phyloP scores from a whole-genome alignment of 2,329 filamentous ascomycete species.

The Leptodontidium sp. region DNA sequence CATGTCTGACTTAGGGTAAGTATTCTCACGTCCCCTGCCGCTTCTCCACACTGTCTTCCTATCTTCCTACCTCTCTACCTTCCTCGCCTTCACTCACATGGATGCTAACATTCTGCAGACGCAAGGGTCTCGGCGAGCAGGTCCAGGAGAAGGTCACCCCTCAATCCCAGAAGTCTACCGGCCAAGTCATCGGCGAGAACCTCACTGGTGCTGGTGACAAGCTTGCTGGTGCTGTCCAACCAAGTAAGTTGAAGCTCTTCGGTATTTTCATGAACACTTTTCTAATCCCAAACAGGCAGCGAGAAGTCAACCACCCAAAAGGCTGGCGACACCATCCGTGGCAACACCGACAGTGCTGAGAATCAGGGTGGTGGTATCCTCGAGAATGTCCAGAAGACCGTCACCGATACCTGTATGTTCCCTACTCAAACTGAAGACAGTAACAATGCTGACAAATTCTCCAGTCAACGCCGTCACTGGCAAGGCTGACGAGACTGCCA shows the following conservation, averaged over 20 bases:
- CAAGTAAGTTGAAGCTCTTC: constrained; percentile 48
- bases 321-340: constrained; percentile 53
- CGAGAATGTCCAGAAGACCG: constrained; percentile 51
- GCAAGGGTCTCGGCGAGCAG: constrained; percentile 60
- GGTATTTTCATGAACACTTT: not conserved
- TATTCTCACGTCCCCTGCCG: constrained; percentile 12
- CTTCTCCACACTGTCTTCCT: not conserved
- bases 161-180: constrained; percentile 61
- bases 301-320: constrained; percentile 58
- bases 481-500: constrained; percentile 26
- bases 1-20: constrained; percentile 57
- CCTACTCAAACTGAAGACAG: not conserved
- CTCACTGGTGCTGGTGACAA: constrained; percentile 55
- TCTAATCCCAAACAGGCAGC: constrained; percentile 33
- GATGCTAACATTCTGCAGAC: constrained; percentile 43
- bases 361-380: constrained; percentile 51
- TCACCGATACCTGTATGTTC: constrained; percentile 43
- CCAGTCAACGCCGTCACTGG: constrained; percentile 31
- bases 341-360: constrained; percentile 51
- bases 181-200: constrained; percentile 49
- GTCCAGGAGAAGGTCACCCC: constrained; percentile 59
- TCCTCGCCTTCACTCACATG: not conserved
- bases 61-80: not conserved
- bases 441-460: not conserved
- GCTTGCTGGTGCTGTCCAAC: constrained; percentile 56